Conservation (phyloP, 202 grass and related monocot genomes). For the Panicum hallii region DNA sequence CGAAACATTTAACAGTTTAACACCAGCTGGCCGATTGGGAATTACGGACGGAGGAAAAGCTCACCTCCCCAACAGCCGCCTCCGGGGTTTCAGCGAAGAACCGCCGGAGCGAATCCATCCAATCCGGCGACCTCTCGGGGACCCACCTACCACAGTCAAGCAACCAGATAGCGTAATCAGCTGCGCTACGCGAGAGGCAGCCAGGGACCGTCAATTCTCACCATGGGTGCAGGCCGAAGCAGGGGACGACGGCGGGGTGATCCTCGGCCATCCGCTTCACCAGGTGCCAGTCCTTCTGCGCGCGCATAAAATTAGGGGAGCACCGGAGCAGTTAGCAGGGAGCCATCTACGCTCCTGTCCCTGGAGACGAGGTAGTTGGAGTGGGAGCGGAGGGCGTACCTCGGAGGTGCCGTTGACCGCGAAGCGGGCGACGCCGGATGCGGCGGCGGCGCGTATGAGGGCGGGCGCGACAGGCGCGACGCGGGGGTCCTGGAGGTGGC, state of each 20-base stretch:
- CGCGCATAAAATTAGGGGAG: neutral
- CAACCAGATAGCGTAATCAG: neutral
- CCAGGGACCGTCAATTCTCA: slow-evolving; percentile 1
- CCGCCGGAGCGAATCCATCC: slow-evolving; percentile 64
- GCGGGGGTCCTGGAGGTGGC: slow-evolving; percentile 86
- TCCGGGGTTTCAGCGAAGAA: slow-evolving; percentile 68
- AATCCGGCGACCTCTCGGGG: slow-evolving; percentile 73
- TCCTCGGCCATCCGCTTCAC: slow-evolving; percentile 84
- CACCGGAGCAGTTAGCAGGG: neutral
- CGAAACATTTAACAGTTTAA: neutral
- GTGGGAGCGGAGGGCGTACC: slow-evolving; percentile 24
- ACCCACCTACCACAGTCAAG: slow-evolving; percentile 61
- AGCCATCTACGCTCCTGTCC: neutral
- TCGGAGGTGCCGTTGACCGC: slow-evolving; percentile 84
- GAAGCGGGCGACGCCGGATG: slow-evolving; percentile 72
- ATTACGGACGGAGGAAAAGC: neutral
- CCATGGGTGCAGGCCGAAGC: slow-evolving; percentile 90
- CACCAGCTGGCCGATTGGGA: neutral
- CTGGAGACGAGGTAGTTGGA: neutral
- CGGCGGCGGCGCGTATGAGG: slow-evolving; percentile 64
- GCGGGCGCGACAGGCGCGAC: slow-evolving; percentile 53
- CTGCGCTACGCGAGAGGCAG: neutral
- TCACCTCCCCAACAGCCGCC: slow-evolving; percentile 87
- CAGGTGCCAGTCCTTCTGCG: slow-evolving; percentile 77
- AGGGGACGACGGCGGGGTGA: slow-evolving; percentile 73